Evolutionary conservation across 345 rosid species (phyloP), one percentile per base, ranked within the genome.

Genomic region (Brassica juncea): DNA sequence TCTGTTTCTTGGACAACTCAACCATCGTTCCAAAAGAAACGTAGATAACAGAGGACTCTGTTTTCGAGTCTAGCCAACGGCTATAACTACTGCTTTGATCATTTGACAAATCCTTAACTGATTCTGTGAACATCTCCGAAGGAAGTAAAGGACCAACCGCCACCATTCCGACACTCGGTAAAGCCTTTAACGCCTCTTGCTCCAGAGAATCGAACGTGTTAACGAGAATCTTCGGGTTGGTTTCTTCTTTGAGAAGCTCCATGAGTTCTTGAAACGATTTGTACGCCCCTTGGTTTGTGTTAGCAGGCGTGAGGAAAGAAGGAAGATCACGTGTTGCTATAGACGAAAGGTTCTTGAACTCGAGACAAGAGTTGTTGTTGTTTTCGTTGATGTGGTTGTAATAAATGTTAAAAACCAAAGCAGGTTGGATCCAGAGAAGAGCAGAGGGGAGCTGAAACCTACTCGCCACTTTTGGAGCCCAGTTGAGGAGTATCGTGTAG

Each of bases 391-490:
- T 88, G 81, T 86, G 73, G 70, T 82, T 82, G 74, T 89, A 84
- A 75, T 89, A 91, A 47, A 91, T 71, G 74, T 79, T 82, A 8
- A 93, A 81, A 19, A 88, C 92, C 0, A 86, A 82, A 8, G 97
- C 92, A 0, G 94, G 89, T 55, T 93, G 98, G 54, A 83, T 84
- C 97, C 98, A 93, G 4, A 91, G 86, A 2, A 87, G 80, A 0
- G 85, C 80, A 0, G 81, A 72, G 2, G 93, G 92, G 4, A 89
- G 64, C 9, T 81, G 73, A 30, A 80, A 37, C 3, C 73, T 81
- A 28, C 80, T 82, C 5, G 97, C 93, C 57, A 84, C 90, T 72
- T 71, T 85, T 0, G 84, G 84, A 0, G 86, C 94, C 92, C 93
- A 93, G 0, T 85, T 87, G 12, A 90, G 79, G 47, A 91, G 83